Percentiles rank a stretch among this genome's conserved stretches.
These are phyloP conservation scores for Russula sp. DNA, from an alignment of 768 basidiomycete species.

Conservation along the genomic window DNA sequence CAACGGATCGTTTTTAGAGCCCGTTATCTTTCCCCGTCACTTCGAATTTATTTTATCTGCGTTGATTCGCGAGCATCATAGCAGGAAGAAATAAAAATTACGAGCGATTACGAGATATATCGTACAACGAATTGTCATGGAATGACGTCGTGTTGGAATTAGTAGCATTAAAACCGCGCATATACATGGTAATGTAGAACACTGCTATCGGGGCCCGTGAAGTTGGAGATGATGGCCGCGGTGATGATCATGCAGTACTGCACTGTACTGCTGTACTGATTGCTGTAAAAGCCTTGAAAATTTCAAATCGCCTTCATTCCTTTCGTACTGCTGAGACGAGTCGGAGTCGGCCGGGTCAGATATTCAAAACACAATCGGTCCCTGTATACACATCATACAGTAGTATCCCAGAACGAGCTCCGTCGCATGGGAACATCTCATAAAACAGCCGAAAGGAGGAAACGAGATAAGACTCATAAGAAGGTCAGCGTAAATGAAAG, in stretches of 20 bases:
- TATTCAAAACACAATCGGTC: not conserved
- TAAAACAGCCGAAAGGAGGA: not conserved
- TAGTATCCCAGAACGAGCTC: not conserved
- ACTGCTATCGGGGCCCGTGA: not conserved
- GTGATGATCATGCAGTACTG: not conserved
- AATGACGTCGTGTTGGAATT: not conserved
- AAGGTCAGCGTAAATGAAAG: not conserved
- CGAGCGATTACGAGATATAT: not conserved
- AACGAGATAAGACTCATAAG: not conserved
- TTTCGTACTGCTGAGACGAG: not conserved
- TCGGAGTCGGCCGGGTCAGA: not conserved
- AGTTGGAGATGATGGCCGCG: not conserved
- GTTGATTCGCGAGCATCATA: not conserved
- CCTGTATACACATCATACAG: not conserved
- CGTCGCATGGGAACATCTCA: not conserved
- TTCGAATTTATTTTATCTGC: not conserved
- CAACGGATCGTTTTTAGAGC: not conserved
- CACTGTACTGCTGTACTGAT: no score
- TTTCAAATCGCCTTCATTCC: not conserved
- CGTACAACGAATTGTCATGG: not conserved
- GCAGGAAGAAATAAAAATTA: not conserved
- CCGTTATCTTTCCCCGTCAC: not conserved
- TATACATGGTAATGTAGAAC: not conserved
- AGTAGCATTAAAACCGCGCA: not conserved
- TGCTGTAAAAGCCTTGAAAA: not conserved